Base-by-base conservation (phyloP, 2,329 filamentous ascomycete species). In the Ceratocystis cacaofunesta region DNA sequence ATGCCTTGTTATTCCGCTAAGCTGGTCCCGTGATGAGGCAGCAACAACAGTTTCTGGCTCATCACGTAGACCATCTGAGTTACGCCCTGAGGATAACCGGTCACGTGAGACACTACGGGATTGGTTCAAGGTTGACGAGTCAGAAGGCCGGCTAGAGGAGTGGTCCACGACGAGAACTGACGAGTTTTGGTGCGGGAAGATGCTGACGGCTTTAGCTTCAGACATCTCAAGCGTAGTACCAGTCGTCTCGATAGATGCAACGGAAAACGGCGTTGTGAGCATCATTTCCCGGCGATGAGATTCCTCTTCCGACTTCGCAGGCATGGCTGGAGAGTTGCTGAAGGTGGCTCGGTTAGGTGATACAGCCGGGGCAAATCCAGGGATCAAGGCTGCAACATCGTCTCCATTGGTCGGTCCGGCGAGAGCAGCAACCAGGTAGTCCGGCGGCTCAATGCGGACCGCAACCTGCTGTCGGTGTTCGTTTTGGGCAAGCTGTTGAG, bases 161-260 rank as follows among this genome's bases (percentile, higher is more conserved):
- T 85, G 80, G 69, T 85, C 76, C 36, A 86, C 80, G 73, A 86
- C 78, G 52, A 85, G 72, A 10, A 87, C 74, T 3, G 84, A 87
- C 61, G 80, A 84, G 69, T 86, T 86, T 70, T 86, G 83, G 68
- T 87, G 84, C 22, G 81, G 79, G 69, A 81, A 85, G 70, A 87
- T 83, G 68, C 78, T 83, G 65, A 87, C 78, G 48, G 82, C 82
- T 71, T 81, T 74, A 43, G 84, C 84, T 73, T 87, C 83, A 0
- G 83, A 84, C 50, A 87, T 79, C 69, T 85, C 84, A 2, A 78
- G 77, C 2, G 81, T 84, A n/a, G 84, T 85, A 43, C 78, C 80
- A 46, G 76, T 81, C n/a, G 82, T 84, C 64, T 85, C 84, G 61
- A 85, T 78, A 0, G 84, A 87, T 0, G 77, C 76, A 66, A 82